phyloP scores from a whole-genome alignment of 306 rosid species.

The Gillenia trifoliata region DNA sequence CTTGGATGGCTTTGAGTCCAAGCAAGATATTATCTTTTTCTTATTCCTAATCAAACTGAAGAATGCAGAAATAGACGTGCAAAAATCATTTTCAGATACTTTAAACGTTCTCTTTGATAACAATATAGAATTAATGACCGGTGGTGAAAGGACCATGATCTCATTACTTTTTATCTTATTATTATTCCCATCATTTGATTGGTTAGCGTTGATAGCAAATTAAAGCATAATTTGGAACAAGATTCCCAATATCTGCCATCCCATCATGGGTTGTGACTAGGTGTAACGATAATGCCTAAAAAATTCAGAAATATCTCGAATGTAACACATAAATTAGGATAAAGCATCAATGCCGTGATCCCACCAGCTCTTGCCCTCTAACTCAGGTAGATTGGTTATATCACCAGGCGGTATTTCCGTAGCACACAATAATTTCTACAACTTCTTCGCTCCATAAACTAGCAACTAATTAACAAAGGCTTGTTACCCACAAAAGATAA shows the following conservation, averaged over 20 bases:
- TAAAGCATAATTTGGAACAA: constrained; percentile 1
- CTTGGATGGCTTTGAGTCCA: background rate
- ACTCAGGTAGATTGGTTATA: background rate
- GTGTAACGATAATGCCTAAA: background rate
- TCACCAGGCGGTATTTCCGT: no score
- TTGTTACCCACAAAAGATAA: no score
- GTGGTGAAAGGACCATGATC: background rate
- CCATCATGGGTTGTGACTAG: constrained; percentile 5
- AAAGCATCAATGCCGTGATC: background rate
- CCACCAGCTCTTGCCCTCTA: background rate
- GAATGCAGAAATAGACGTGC: no score
- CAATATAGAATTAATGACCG: background rate
- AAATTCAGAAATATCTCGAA: background rate
- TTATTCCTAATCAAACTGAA: no score
- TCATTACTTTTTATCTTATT: background rate
- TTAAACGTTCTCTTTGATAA: background rate
- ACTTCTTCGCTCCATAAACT: background rate
- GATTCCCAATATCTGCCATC: background rate
- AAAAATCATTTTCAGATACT: no score
- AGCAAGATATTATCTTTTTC: background rate
- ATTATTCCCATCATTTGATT: background rate
- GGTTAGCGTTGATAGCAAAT: background rate
- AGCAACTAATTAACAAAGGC: background rate
- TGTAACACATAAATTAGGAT: background rate
- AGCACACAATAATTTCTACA: no score